phyloP scores from a whole-genome alignment of 2,329 filamentous ascomycete species.

The Fusarium subtropicale region DNA sequence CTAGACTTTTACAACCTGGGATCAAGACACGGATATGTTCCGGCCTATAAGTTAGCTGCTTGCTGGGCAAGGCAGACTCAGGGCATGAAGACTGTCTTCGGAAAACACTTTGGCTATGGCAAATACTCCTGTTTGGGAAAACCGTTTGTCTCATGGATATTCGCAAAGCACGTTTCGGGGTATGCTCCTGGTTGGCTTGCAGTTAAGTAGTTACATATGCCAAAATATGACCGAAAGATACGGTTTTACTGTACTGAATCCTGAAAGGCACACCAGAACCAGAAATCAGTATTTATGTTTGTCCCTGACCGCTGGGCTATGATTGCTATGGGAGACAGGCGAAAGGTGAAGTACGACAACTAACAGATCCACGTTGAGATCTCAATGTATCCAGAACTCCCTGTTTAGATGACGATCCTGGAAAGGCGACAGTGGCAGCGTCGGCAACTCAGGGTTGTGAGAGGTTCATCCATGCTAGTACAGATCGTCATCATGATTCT shows the following conservation, averaged over 20 bases:
- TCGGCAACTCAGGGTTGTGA: neutral
- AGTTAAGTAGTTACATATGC: too few species aligned
- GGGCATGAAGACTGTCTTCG: too few species aligned
- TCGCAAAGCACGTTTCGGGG: too few species aligned
- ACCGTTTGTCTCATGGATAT: too few species aligned
- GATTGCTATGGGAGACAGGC: slow-evolving; percentile 41
- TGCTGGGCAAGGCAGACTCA: too few species aligned
- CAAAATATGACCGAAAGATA: slow-evolving; percentile 46
- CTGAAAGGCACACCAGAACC: slow-evolving; percentile 50
- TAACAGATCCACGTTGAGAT: neutral
- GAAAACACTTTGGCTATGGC: too few species aligned
- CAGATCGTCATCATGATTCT: neutral
- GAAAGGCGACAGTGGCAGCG: neutral
- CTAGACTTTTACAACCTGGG: too few species aligned
- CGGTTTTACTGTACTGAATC: slow-evolving; percentile 49
- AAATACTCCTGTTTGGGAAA: too few species aligned
- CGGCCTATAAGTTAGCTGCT: too few species aligned
- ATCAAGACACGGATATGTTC: too few species aligned
- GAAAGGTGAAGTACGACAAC: neutral
- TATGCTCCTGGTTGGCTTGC: too few species aligned
- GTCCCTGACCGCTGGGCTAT: slow-evolving; percentile 53
- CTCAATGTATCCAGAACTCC: neutral
- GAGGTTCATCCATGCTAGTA: neutral
- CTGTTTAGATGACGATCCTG: neutral
- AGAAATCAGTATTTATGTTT: slow-evolving; percentile 52